Base-by-base conservation (phyloP, 176 grass and related monocot species). In the Poa pratensis region DNA sequence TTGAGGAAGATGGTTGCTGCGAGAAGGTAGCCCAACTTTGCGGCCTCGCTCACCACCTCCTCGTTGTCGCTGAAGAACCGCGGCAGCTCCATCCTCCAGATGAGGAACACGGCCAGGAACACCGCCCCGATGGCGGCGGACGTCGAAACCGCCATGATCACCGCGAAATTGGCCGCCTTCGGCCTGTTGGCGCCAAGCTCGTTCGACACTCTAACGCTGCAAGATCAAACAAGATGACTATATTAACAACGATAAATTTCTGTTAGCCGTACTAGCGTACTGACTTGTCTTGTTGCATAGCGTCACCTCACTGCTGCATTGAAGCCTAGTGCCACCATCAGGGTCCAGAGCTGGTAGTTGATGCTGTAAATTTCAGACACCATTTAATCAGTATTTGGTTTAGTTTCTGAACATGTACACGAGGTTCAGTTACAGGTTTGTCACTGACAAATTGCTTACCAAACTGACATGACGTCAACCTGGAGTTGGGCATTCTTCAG, bases 181-280 rank as follows among this genome's bases (percentile, higher is more conserved):
- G 96, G 90, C 12, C 40, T 78, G 59, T 95, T 95, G 6, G 91
- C 96, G 15, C 96, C 96, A 0, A 99, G 91, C 82, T 99, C 96
- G 77, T 99, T 99, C 3, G 96, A 95, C 70, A 99, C 96, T 64
- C 94, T 82, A 39, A 99, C 96, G 76, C 96, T 99, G 88, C 39
- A 78, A 0, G 4, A 13, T 35, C 43, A 80, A 35, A 11, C 8
- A 78, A 23, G 45, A 52, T 64, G 24, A 67, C 3, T 3, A 35
- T 9, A 18, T 65, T 65, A 34, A 2, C 5, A 64, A 30, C 26
- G 5, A 63, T 4, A 14, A 62, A 27, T 12, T 13, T 62, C 9
- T 48, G 37, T 48, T 28, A 54, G 24, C 9, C 4, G n/a, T 15
- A 39, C 34, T 50, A n/a, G 16, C 9, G 4, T 63, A 23, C 57